These are phyloP conservation scores for Lentinus tigrinus DNA, from an alignment of 768 basidiomycete species.

Conservation along the genomic window DNA sequence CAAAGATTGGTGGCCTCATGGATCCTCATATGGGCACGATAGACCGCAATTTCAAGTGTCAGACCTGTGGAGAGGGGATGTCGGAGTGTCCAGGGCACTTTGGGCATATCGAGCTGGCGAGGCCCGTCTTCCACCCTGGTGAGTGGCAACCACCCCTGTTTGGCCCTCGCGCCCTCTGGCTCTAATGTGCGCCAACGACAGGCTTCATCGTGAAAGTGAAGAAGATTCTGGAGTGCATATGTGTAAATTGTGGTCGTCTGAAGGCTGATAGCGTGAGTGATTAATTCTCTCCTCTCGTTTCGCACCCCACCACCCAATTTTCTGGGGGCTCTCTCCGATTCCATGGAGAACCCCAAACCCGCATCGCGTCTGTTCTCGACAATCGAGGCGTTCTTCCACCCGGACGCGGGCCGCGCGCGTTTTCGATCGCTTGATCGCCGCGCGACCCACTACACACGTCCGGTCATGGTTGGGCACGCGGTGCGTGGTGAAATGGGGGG, in stretches of 20 bases:
- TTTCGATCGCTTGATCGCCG: slow-evolving; percentile 96
- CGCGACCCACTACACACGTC: slow-evolving; percentile 64
- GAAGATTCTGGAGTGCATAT: slow-evolving; percentile 98
- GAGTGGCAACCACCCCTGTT: slow-evolving; percentile 29
- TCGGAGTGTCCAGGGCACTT: slow-evolving; percentile 99
- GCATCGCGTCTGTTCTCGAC: slow-evolving; percentile 73
- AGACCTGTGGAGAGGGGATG: slow-evolving; percentile 99
- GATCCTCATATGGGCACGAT: slow-evolving; percentile 98
- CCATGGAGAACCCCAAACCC: slow-evolving; percentile 95
- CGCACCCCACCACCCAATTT: slow-evolving; percentile 91
- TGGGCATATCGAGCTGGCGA: slow-evolving; percentile 95
- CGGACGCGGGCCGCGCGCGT: slow-evolving; percentile 76
- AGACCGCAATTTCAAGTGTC: slow-evolving; percentile 97
- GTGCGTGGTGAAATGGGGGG: slow-evolving; percentile 96
- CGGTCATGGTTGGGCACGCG: slow-evolving; percentile 82
- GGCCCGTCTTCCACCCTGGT: slow-evolving; percentile 98
- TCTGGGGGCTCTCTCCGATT: slow-evolving; percentile 97
- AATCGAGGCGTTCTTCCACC: slow-evolving; percentile 84
- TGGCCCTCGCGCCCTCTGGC: not conserved
- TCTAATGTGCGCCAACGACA: slow-evolving; percentile 25
- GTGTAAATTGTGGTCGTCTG: slow-evolving; percentile 97
- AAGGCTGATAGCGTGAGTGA: slow-evolving; percentile 97
- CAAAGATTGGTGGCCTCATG: slow-evolving; percentile 93
- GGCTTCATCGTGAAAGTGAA: slow-evolving; percentile 99
- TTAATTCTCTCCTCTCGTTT: slow-evolving; percentile 87